Evolutionary conservation across 2,329 filamentous ascomycete genomes (phyloP), one percentile per base, ranked within the genome.

Genomic region (Helotiales sp.): DNA sequence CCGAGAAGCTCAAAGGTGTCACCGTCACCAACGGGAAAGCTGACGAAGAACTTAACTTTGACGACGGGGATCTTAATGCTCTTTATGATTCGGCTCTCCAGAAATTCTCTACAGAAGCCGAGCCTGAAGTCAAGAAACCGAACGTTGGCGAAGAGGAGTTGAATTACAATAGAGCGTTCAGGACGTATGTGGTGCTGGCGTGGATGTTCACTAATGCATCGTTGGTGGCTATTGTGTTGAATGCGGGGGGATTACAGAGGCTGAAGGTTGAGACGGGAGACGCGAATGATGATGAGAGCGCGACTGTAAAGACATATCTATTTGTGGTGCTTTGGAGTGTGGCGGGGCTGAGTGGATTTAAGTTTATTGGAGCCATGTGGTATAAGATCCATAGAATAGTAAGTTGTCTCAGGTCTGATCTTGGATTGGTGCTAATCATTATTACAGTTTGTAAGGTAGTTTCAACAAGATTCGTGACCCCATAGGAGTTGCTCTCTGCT

Each of bases 171-270:
- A 91, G 92, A 68, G 93, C 92, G 63, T 96, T 98, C 72, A 85
- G 93, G 62, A 93, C 89, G 25, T 85, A 91, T 34, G 92, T 96
- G 63, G 93, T 98, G 27, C 78, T 97, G 51, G 85, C 88, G 59
- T 98, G 93, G 93, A 96, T 98, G 84, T 91, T 97, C 69, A 91
- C 86, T 69, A 98, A 98, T 75, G 89, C 97, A 71, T 91, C 85
- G 0, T 83, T 98, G 5, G 86, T 85, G 1, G 93, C 93, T 0
- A 81, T 96, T 4, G 93, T 98, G 8, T 77, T 98, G 66, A 92
- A 89, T 69, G 86, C 90, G 1, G 93, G 90, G 17, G 93, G 93
- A 1, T 74, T 96, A 62, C 86, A 95, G 66, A 81, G 81, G 90
- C 93, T 73, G 96, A 91, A 93, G 71, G 96, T 97, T 68, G 75